phyloP scores from a whole-genome alignment of 345 rosid genomes.

The Eutrema yunnanense region DNA sequence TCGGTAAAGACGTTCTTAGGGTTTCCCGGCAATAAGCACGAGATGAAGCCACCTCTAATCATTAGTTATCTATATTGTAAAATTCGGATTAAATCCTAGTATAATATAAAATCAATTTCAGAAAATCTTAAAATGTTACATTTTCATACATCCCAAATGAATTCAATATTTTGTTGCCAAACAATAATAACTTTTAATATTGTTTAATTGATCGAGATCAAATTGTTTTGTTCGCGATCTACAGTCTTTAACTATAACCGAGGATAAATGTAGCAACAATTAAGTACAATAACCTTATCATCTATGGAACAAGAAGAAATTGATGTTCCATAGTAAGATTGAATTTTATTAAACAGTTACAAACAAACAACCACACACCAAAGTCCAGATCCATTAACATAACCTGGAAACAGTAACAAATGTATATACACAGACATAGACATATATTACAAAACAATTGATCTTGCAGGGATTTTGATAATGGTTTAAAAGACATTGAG shows the following conservation, averaged over 20 bases:
- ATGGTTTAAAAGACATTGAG: constrained; percentile 49
- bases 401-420: neutral
- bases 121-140: no score
- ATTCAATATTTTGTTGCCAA: neutral
- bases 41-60: no score
- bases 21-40: no score
- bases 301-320: constrained; percentile 1
- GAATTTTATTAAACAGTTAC: constrained; percentile 17
- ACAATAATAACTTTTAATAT: neutral
- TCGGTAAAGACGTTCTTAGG: no score
- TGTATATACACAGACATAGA: constrained; percentile 9
- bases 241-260: no score
- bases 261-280: no score
- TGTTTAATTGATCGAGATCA: neutral
- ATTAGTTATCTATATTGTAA: no score
- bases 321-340: constrained; percentile 11
- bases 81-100: no score
- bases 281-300: constrained; percentile 4
- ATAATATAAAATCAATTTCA: no score
- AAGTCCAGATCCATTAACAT: constrained; percentile 13
- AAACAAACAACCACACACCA: constrained; percentile 6
- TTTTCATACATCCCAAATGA: neutral
- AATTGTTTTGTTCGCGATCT: no score
- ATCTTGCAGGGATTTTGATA: constrained; percentile 7
- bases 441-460: neutral